These are phyloP conservation scores for Diaporthe sp. DNA, from an alignment of 2,329 filamentous ascomycete species.

Conservation along the genomic window DNA sequence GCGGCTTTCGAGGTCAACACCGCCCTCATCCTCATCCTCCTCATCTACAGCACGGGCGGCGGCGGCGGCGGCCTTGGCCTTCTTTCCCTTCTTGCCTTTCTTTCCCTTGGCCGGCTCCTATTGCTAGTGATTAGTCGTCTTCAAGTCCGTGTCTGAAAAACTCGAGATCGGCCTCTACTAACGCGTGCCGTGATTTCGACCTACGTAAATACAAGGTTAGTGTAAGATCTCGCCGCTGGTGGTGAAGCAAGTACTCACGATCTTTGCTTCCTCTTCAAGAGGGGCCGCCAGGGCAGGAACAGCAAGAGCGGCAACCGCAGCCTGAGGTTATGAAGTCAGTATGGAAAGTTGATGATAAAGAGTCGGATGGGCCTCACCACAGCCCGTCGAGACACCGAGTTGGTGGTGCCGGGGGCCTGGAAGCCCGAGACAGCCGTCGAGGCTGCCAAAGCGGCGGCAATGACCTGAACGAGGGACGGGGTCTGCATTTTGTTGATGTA, in stretches of 20 bases:
- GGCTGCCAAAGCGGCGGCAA: constrained; percentile 15
- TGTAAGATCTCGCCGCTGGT: not conserved
- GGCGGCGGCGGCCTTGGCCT: not conserved
- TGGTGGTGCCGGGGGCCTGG: not conserved
- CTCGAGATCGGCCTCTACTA: not conserved
- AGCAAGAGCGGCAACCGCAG: constrained; percentile 3
- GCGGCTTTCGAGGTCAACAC: not conserved
- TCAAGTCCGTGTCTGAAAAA: not conserved
- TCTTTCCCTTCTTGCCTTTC: constrained; percentile 10
- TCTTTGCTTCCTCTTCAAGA: constrained; percentile 11
- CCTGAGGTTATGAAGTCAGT: not conserved
- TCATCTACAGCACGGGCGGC: not conserved
- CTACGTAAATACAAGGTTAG: not conserved
- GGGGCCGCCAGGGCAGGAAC: constrained; percentile 25
- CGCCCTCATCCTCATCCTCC: not conserved
- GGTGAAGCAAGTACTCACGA: not conserved
- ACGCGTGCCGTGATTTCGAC: constrained; percentile 5
- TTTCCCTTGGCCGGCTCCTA: not conserved
- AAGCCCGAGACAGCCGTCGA: constrained; percentile 22
- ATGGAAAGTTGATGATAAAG: not conserved
- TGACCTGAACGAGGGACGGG: constrained; percentile 5
- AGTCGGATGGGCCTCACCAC: not conserved
- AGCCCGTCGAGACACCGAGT: not conserved
- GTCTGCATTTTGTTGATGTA: constrained; percentile 1
- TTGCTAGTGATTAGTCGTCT: not conserved